Conservation (phyloP, 441 rosid species). For the Adansonia gregorii region DNA sequence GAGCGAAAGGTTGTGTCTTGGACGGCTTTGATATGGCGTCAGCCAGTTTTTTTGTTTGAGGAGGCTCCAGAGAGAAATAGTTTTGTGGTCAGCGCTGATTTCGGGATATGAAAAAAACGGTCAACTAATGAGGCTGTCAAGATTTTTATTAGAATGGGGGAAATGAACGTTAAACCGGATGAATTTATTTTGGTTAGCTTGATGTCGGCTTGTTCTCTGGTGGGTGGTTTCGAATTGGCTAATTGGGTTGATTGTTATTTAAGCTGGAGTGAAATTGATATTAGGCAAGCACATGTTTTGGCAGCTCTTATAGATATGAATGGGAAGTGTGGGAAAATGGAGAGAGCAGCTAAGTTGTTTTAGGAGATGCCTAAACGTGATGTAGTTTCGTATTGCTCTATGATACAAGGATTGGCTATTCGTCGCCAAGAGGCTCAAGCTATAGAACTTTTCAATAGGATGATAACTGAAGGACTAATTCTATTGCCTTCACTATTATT, state of each 20-base stretch:
- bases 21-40: slow-evolving; percentile 76
- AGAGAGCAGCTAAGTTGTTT: slow-evolving; percentile 63
- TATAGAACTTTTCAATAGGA: slow-evolving; percentile 56
- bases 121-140: slow-evolving; percentile 57
- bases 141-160: slow-evolving; percentile 54
- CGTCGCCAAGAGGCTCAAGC: slow-evolving; percentile 62
- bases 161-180: slow-evolving; percentile 57
- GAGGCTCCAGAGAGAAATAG: slow-evolving; percentile 55
- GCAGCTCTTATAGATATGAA: slow-evolving; percentile 83
- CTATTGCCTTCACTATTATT: slow-evolving; percentile 77
- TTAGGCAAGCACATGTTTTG: slow-evolving; percentile 49
- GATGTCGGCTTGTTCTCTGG: slow-evolving; percentile 83
- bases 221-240: slow-evolving; percentile 62
- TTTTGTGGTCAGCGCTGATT: slow-evolving; percentile 74
- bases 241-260: slow-evolving; percentile 59
- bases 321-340: slow-evolving; percentile 77
- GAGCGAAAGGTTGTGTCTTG: too few species aligned
- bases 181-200: slow-evolving; percentile 64
- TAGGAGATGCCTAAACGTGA: slow-evolving; percentile 59
- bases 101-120: slow-evolving; percentile 79
- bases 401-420: slow-evolving; percentile 77
- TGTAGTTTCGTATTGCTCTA: slow-evolving; percentile 64
- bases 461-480: slow-evolving; percentile 63
- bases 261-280: slow-evolving; percentile 41
- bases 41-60: slow-evolving; percentile 60